Evolutionary conservation across 208 protist species (phyloP), one percentile per base, ranked within the genome.

Genomic region (Trypanosoma brucei): DNA sequence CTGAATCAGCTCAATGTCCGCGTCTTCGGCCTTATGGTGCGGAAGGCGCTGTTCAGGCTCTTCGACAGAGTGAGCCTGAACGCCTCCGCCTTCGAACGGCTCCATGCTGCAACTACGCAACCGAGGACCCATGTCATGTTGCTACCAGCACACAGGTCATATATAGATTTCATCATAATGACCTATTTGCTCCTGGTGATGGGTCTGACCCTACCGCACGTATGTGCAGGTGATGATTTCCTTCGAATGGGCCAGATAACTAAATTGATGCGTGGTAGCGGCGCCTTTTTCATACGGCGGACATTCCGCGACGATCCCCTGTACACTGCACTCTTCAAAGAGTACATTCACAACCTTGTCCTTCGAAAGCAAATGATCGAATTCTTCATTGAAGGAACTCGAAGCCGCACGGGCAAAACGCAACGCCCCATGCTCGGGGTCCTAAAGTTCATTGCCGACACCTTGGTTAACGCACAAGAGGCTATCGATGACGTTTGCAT

Each of bases 281-380:
- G 90, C 9, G 90, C 88, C n/a, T 93, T 97, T 61, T 97, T 97
- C 57, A 93, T 97, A 73, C 86, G 86, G 42, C 76, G 88, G 46
- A 76, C 75, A 37, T 96, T 97, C 66, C 73, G 79, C 38, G 75
- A 76, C 48, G 90, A 96, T 69, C 65, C 60, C 1, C 70, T 97
- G 14, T 96, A 97, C 65, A 69, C 76, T 35, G 59, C 67, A 11
- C 76, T 96, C 31, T 93, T 96, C 64, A 73, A 66, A 60, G 83
- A 93, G 65, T 97, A 96, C 62, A 69, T 94, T 9, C 72, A 76
- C 31, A 84, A 90, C 48, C 70, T 97, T 8, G 78, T 92, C 38
- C 70, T 72, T 40, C 64, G 70, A 33, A 59, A 70, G 7, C 77
- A 76, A 38, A 65, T 75, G 44, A 44, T 96, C 1, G 86, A 97